Evolutionary conservation across 2,329 filamentous ascomycete species (phyloP).

Genomic region (Colletotrichum scovillei): DNA sequence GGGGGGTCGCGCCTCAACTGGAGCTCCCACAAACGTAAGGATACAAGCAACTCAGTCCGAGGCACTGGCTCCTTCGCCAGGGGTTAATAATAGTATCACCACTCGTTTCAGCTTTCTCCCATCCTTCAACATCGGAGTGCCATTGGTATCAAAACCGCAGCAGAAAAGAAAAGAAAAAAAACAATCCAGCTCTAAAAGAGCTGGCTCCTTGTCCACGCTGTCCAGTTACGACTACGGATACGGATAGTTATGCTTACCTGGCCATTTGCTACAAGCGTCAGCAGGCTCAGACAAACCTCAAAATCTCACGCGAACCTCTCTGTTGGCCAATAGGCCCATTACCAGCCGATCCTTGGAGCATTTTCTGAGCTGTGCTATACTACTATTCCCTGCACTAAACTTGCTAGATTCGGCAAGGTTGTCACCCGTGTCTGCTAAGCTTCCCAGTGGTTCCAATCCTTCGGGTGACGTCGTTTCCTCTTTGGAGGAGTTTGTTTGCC

Average conservation of each 20-base stretch:
- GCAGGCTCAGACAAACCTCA: neutral
- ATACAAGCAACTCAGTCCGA: neutral
- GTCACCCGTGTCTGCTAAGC: slow-evolving; percentile 5
- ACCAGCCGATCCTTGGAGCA: neutral
- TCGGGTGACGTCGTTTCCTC: slow-evolving; percentile 12
- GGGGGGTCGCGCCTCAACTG: neutral
- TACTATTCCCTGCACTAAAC: neutral
- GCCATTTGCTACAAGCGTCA: neutral
- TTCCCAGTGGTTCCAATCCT: slow-evolving; percentile 1
- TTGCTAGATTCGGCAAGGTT: slow-evolving; percentile 3
- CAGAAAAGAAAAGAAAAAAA: neutral
- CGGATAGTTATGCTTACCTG: neutral
- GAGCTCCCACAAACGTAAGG: neutral
- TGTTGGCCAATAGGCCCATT: neutral
- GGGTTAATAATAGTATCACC: slow-evolving; percentile 22
- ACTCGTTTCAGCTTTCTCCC: slow-evolving; percentile 20
- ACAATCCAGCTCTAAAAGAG: no score
- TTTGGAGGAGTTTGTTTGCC: neutral
- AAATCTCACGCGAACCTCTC: slow-evolving; percentile 9
- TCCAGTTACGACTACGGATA: neutral
- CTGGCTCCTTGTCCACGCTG: neutral
- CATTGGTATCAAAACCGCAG: neutral
- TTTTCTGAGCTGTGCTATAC: no score
- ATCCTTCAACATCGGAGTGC: neutral
- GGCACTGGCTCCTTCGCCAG: slow-evolving; percentile 15